phyloP scores from a whole-genome alignment of 2,329 filamentous ascomycete genomes.

The Verticillium nonalfalfae region DNA sequence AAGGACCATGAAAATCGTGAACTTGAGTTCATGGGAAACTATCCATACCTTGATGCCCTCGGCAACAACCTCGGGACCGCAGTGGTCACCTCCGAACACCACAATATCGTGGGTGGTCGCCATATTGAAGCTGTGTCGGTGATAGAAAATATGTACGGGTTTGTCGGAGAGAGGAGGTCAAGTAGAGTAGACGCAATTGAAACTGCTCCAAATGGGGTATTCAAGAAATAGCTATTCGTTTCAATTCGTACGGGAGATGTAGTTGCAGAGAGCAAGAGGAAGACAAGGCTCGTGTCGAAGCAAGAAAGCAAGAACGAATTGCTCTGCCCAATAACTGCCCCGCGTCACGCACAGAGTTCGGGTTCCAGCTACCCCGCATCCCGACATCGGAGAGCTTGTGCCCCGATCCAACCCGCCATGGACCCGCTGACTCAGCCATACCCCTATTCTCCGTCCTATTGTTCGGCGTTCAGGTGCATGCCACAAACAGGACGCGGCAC shows the following conservation, averaged over 20 bases:
- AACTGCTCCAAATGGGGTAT: background rate
- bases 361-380: slow-evolving; percentile 24
- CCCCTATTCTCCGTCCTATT: background rate
- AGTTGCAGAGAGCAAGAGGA: background rate
- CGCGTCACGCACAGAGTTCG: slow-evolving; percentile 12
- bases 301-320: background rate
- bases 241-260: background rate
- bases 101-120: slow-evolving; percentile 75
- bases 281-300: background rate
- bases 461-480: background rate
- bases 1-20: too few relatives aligned
- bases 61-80: slow-evolving; percentile 78
- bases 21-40: background rate
- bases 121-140: slow-evolving; percentile 14
- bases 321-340: slow-evolving; percentile 4
- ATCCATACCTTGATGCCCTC: slow-evolving; percentile 73
- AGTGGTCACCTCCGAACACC: slow-evolving; percentile 78
- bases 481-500: background rate
- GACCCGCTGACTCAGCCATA: background rate
- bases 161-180: slow-evolving; percentile 3
- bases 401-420: background rate
- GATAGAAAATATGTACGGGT: background rate
- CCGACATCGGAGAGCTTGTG: slow-evolving; percentile 25
- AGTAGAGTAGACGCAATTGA: background rate
- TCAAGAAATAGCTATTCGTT: background rate